Evolutionary conservation across 306 rosid species (phyloP), one percentile per base, ranked within the genome.

Genomic region (Cyclanthera cordifolia): DNA sequence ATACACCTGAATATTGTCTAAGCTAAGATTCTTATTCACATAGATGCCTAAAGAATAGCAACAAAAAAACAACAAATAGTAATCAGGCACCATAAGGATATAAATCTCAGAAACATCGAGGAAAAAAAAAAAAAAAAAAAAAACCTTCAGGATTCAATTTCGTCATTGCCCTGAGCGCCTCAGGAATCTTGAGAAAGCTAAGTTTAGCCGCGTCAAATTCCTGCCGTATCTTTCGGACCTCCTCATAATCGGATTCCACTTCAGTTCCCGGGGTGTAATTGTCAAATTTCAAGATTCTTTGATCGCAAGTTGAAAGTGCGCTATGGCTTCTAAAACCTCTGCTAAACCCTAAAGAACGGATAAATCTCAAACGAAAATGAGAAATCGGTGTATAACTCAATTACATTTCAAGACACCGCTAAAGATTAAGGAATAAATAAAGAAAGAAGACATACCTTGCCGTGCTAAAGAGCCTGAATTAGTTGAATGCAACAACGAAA

Each of bases 141-240:
- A 73, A 72, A 89, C 98, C 98, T 80, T 87, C 78, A 0, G 98
- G 98, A 82, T 93, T 87, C 91, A 89, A 77, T 81, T 84, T 87
- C 2, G 87, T 88, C 93, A 85, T 76, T 74, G 67, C 69, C 65
- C 78, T 79, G 65, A 93, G 85, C 0, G 85, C 77, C 73, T 79
- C 79, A 0, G 98, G 96, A 77, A 84, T 83, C 63, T 77, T 77
- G 75, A 72, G 76, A 77, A 89, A 89, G 75, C 82, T 74, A 78
- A 52, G 80, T 77, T 88, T 93, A 1, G 87, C 91, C 20, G 80
- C 82, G 72, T 84, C 84, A 45, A 87, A 89, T 71, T 84, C 87
- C 16, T 72, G 79, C 39, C 93, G 86, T 77, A 93, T 82, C 61
- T 58, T 72, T 41, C 39, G 61, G 13, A 87, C 77, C 79, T 86